Evolutionary conservation across 768 basidiomycete genomes (phyloP), one percentile per base, ranked within the genome.

Genomic region (Heimioporus sp.): DNA sequence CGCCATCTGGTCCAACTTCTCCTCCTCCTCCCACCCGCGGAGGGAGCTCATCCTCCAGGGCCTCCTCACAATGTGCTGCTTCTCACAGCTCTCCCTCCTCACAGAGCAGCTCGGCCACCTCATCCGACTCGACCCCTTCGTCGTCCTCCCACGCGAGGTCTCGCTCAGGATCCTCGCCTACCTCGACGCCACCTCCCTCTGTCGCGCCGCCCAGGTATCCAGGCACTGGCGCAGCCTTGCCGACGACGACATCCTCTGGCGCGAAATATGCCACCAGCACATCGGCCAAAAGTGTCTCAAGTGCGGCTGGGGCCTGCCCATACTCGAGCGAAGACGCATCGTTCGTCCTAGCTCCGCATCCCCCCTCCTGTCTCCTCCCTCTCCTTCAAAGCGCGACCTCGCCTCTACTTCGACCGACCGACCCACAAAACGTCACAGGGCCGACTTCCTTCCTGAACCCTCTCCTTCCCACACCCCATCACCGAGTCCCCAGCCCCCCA

Each of bases 11-110:
- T 90, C 94, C 57, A 92, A 85, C 62, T 99, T 99, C 72, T 96
- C 93, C 17, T 90, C 92, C 1, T 96, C 96, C 2, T 86, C 93
- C 0, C 93, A 98, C 62, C 83, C 88, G 6, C 85, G 90, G 34
- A 82, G 97, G 35, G 92, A 90, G 49, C 84, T 98, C 66, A 98
- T 98, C 66, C 87, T 99, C 44, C 92, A 91, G 62, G 97, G 97
- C 37, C 81, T 99, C 52, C 84, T 99, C 59, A 98, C 97, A 15
- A 98, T 99, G 93, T 98, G 95, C 70, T 98, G 97, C 73, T 98
- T 97, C 76, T 95, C 91, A 43, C 94, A 99, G 65, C 86, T 99
- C 28, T 98, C 97, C 24, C 88, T 98, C 45, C 86, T 99, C 52
- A 88, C 93, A 30, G 92, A 97, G 56, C 88, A 93, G 48, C 90